Percentiles rank a stretch among this genome's conserved stretches.
Conservation (phyloP, 164 flowering plant genomes). For the Piper betle region DNA sequence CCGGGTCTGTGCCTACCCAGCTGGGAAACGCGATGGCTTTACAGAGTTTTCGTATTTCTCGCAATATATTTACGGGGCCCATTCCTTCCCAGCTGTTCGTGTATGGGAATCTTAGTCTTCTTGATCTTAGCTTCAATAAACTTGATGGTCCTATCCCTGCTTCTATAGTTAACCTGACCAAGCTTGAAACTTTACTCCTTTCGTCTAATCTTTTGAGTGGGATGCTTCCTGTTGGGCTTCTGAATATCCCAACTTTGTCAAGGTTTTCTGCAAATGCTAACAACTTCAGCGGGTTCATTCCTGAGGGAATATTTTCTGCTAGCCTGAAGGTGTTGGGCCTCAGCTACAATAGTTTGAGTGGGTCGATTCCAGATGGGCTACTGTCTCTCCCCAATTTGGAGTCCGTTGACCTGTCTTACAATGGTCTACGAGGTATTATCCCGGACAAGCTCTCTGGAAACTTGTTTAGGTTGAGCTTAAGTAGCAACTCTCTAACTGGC, state of each 20-base stretch:
- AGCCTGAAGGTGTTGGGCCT: slow-evolving; percentile 33
- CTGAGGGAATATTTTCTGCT: slow-evolving; percentile 28
- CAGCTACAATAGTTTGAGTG: slow-evolving; percentile 39
- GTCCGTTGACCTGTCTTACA: slow-evolving; percentile 40
- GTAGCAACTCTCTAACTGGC: slow-evolving; percentile 33
- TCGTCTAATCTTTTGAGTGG: slow-evolving; percentile 39
- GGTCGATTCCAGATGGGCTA: slow-evolving; percentile 38
- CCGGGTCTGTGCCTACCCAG: slow-evolving; percentile 29
- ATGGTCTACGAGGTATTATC: slow-evolving; percentile 33
- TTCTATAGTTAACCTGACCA: slow-evolving; percentile 29
- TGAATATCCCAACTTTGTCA: slow-evolving; percentile 21
- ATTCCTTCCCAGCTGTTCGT: slow-evolving; percentile 25
- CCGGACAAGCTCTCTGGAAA: slow-evolving; percentile 28
- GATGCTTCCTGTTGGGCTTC: slow-evolving; percentile 31
- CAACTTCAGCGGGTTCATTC: slow-evolving; percentile 31
- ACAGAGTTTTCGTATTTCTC: slow-evolving; percentile 29
- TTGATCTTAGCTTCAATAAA: slow-evolving; percentile 37
- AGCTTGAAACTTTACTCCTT: slow-evolving; percentile 32
- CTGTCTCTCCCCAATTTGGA: slow-evolving; percentile 25
- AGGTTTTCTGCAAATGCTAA: slow-evolving; percentile 57
- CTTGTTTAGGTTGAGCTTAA: slow-evolving; percentile 45
- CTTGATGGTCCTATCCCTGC: slow-evolving; percentile 36
- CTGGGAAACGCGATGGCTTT: slow-evolving; percentile 28
- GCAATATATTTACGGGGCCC: slow-evolving; percentile 16
- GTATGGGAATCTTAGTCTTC: slow-evolving; percentile 23